phyloP scores from a whole-genome alignment of 1,284 basidiomycete species.

The Thelephora terrestris region DNA sequence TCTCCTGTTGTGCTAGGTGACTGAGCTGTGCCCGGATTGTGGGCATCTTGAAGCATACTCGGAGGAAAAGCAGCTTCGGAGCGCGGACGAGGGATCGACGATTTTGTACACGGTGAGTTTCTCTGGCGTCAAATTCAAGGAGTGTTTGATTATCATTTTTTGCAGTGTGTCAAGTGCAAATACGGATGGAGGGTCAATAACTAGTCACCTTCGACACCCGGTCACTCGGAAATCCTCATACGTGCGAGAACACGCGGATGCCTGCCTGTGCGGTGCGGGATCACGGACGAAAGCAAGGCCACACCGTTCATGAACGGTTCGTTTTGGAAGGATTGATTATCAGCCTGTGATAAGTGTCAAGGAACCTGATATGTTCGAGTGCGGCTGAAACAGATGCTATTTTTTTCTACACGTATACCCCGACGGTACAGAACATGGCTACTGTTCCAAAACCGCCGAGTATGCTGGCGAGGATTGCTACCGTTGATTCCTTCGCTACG shows the following conservation, averaged over 20 bases:
- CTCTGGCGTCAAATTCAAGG: slow-evolving; percentile 2
- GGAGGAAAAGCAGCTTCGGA: slow-evolving; percentile 73
- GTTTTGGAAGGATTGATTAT: not conserved
- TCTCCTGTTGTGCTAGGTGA: slow-evolving; percentile 56
- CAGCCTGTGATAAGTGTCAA: not conserved
- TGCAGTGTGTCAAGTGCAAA: slow-evolving; percentile 60
- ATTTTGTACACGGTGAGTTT: slow-evolving; percentile 64
- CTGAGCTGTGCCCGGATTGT: slow-evolving; percentile 89
- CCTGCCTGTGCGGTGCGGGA: not conserved
- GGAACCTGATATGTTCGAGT: not conserved
- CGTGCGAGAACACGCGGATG: not conserved
- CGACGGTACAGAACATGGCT: slow-evolving; percentile 77
- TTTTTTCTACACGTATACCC: slow-evolving; percentile 67
- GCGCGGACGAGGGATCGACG: slow-evolving; percentile 87
- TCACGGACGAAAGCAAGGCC: not conserved
- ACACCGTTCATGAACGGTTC: not conserved
- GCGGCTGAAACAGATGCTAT: not conserved
- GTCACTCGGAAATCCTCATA: too few relatives aligned
- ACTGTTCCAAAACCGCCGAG: slow-evolving; percentile 82
- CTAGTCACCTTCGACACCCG: slow-evolving; percentile 19
- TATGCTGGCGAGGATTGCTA: slow-evolving; percentile 63
- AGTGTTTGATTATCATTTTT: not conserved
- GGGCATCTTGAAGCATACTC: slow-evolving; percentile 75
- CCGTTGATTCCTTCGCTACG: slow-evolving; percentile 51
- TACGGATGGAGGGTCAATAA: slow-evolving; percentile 75